These are phyloP conservation scores for Diaporthe ilicicola DNA, from an alignment of 2,329 filamentous ascomycete genomes.

Conservation along the genomic window DNA sequence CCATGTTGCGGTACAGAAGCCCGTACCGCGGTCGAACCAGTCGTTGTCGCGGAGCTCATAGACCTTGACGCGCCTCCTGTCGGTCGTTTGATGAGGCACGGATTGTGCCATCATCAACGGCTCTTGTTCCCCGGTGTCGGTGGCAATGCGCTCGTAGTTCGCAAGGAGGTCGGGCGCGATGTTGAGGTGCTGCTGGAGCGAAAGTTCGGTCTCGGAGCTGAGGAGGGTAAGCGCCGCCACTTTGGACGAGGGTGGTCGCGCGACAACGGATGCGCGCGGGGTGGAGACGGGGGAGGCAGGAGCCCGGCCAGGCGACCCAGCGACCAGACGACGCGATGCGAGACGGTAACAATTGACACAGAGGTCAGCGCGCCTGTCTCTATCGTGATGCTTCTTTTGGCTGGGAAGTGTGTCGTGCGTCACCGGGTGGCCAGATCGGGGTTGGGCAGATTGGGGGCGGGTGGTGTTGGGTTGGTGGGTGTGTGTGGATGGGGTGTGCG, in stretches of 20 bases:
- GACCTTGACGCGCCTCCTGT: slow-evolving; percentile 90
- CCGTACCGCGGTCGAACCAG: slow-evolving; percentile 98
- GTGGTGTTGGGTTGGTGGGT: slow-evolving; percentile 12
- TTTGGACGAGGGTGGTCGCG: slow-evolving; percentile 46
- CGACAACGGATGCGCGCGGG: slow-evolving; percentile 44
- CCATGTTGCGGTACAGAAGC: slow-evolving; percentile 86
- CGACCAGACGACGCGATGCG: slow-evolving; percentile 28
- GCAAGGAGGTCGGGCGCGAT: slow-evolving; percentile 61
- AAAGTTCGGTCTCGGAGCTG: slow-evolving; percentile 64
- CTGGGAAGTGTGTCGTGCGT: slow-evolving; percentile 15
- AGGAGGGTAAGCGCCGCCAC: slow-evolving; percentile 66
- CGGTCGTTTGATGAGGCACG: slow-evolving; percentile 73
- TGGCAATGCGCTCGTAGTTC: slow-evolving; percentile 54
- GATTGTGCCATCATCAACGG: slow-evolving; percentile 76
- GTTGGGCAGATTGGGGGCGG: slow-evolving; percentile 10
- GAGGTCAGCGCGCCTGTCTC: neutral
- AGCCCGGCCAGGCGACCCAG: slow-evolving; percentile 15
- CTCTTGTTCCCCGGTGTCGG: slow-evolving; percentile 62
- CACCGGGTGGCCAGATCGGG: slow-evolving; percentile 18
- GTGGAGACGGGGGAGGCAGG: slow-evolving; percentile 25
- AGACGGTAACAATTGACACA: slow-evolving; percentile 17
- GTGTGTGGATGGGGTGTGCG: neutral
- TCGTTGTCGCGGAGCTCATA: slow-evolving; percentile 98
- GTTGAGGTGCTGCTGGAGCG: slow-evolving; percentile 68
- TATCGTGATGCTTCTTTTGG: neutral